Percentiles rank a stretch among this genome's conserved stretches.
Evolutionary conservation across 1,284 basidiomycete species (phyloP).

Genomic region (Cryptococcus sp.): DNA sequence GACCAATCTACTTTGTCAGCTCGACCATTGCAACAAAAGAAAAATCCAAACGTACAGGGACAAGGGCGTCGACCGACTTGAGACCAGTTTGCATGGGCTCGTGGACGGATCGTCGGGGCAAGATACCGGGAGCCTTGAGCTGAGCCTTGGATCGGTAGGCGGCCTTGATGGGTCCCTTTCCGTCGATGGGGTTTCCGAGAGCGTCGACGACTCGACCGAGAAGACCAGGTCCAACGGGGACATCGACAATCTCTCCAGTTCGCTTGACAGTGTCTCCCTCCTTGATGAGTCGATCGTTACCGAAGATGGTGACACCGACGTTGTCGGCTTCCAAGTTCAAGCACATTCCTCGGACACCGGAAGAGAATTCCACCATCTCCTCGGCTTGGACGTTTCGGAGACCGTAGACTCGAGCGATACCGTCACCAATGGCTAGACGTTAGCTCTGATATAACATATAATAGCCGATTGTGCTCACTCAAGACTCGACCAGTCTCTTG

Average conservation of each 20-base stretch:
- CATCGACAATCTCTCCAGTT: constrained; percentile 99
- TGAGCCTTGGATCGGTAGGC: constrained; percentile 91
- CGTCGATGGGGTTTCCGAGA: constrained; percentile 98
- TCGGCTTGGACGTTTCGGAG: constrained; percentile 78
- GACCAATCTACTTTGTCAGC: constrained; percentile 62
- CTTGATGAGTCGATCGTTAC: constrained; percentile 99
- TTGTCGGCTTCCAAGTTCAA: constrained; percentile 99
- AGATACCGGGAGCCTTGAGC: constrained; percentile 96
- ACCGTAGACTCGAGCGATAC: constrained; percentile 98
- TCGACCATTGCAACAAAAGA: not conserved
- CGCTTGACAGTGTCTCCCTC: constrained; percentile 99
- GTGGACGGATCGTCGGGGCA: constrained; percentile 98
- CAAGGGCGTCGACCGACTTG: constrained; percentile 99
- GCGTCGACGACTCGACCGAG: constrained; percentile 99
- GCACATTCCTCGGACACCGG: constrained; percentile 97
- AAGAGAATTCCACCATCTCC: constrained; percentile 99
- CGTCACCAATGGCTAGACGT: constrained; percentile 90
- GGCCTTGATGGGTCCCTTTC: constrained; percentile 94
- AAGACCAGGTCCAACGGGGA: constrained; percentile 91
- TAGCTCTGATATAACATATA: not conserved
- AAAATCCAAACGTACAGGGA: constrained; percentile 53
- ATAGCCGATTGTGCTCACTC: constrained; percentile 58
- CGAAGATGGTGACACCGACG: constrained; percentile 99
- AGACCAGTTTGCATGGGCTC: constrained; percentile 99
- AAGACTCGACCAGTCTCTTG: constrained; percentile 98